Evolutionary conservation across 192 early-diverging fungal genomes (phyloP).

Genomic region (Backusella parvicylindrica): DNA sequence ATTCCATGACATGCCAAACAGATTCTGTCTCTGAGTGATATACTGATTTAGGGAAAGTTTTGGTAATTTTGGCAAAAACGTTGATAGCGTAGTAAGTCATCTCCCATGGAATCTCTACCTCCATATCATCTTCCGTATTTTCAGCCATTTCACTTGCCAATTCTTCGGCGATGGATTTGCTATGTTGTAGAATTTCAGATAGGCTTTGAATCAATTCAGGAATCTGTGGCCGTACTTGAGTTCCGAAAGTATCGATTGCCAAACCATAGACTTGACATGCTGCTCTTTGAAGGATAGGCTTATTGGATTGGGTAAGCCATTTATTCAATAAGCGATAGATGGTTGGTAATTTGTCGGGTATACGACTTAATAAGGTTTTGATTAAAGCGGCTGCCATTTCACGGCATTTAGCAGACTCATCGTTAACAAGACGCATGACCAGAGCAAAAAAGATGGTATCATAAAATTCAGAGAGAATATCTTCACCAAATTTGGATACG

Average conservation of each 20-base stretch:
- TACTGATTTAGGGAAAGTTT: conserved; percentile 47
- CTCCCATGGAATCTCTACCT: conserved; percentile 78
- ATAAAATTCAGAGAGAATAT: conserved; percentile 66
- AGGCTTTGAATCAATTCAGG: conserved; percentile 51
- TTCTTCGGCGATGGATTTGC: conserved; percentile 11
- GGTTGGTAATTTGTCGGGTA: conserved; percentile 60
- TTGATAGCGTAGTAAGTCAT: conserved; percentile 78
- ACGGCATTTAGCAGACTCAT: conserved; percentile 89
- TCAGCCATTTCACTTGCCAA: conserved; percentile 37
- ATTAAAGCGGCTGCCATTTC: conserved; percentile 82
- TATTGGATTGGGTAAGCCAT: conserved; percentile 64
- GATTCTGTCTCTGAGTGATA: conserved; percentile 44
- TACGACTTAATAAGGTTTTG: conserved; percentile 59
- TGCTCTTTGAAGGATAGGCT: conserved; percentile 71
- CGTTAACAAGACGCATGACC: conserved; percentile 83
- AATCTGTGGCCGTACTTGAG: conserved; percentile 50
- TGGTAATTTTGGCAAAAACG: conserved; percentile 69
- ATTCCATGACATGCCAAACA: conserved; percentile 67
- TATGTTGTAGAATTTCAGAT: conserved; percentile 42
- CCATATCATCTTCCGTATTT: conserved; percentile 53
- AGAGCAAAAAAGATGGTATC: conserved; percentile 87
- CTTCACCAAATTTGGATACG: conserved; percentile 76
- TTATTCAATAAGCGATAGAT: conserved; percentile 66
- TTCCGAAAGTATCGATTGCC: conserved; percentile 74
- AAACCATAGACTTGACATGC: conserved; percentile 85